A percentile compares a stretch with the other conserved stretches of the same genome.
These are phyloP conservation scores for Synchytrium microbalum DNA, from an alignment of 371 early-diverging fungal species.

Conservation along the genomic window DNA sequence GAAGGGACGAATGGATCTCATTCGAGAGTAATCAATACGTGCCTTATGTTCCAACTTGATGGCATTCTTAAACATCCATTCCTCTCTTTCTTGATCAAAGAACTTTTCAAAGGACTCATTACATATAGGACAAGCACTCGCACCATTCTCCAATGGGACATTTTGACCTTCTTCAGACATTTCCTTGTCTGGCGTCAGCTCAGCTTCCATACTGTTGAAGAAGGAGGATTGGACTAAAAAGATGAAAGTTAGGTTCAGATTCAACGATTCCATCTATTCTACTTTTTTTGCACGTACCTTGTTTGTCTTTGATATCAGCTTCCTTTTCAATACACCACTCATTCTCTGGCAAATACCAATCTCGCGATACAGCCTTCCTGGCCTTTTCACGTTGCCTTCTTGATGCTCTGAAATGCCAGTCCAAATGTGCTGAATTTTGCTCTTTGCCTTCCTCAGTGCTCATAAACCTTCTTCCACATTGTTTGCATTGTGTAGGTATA, in stretches of 20 bases:
- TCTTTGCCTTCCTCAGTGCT: constrained; percentile 58
- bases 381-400: constrained; percentile 67
- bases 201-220: too few relatives aligned
- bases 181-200: too few relatives aligned
- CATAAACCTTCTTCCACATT: constrained; percentile 81
- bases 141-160: constrained; percentile 19
- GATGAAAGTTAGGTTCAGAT: too few relatives aligned
- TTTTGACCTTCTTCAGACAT: too few relatives aligned
- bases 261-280: too few relatives aligned
- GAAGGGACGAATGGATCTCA: too few relatives aligned
- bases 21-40: background rate
- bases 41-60: constrained; percentile 59
- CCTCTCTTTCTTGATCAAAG: constrained; percentile 83
- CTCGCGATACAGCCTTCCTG: constrained; percentile 67
- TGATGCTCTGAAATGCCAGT: constrained; percentile 91
- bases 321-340: constrained; percentile 35
- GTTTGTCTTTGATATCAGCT: constrained; percentile 13
- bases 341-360: constrained; percentile 74
- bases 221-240: too few relatives aligned
- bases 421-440: constrained; percentile 77
- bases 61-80: constrained; percentile 83
- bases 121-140: constrained; percentile 67
- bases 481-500: constrained; percentile 73
- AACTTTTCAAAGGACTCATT: constrained; percentile 74
- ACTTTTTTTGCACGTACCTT: constrained; percentile 10